A percentile compares a stretch with the other conserved stretches of the same genome.
phyloP scores from a whole-genome alignment of 192 early-diverging fungal species.

The Funneliformis mosseae region DNA sequence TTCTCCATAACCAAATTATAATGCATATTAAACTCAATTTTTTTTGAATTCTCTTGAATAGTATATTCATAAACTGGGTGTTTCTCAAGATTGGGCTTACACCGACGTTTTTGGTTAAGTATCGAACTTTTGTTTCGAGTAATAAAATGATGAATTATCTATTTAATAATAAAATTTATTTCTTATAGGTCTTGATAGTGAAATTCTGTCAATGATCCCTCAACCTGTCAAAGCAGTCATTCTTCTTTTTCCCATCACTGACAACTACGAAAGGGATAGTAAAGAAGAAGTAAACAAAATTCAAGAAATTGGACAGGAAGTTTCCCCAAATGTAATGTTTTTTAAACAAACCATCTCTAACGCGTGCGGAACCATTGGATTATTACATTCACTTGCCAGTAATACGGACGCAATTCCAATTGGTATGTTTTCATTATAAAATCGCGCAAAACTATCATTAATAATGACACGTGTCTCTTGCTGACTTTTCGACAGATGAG shows the following conservation, averaged over 20 bases:
- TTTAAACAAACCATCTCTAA: constrained; percentile 88
- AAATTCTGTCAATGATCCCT: constrained; percentile 78
- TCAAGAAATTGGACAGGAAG: constrained; percentile 50
- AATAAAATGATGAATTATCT: not conserved
- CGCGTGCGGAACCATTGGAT: constrained; percentile 93
- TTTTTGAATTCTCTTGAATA: constrained; percentile 36
- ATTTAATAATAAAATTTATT: not conserved
- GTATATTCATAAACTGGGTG: constrained; percentile 73
- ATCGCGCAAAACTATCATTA: not conserved
- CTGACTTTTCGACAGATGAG: constrained; percentile 40
- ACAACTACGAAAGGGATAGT: constrained; percentile 56
- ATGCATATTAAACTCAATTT: not conserved
- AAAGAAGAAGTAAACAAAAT: constrained; percentile 53
- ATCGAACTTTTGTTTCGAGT: not conserved
- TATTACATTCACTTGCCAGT: constrained; percentile 88
- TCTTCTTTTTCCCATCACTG: constrained; percentile 83
- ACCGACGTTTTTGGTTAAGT: constrained; percentile 76
- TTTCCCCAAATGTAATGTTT: constrained; percentile 68
- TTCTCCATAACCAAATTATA: not conserved
- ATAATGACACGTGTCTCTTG: not conserved
- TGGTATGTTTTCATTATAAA: constrained; percentile 24
- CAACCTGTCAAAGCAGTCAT: constrained; percentile 84
- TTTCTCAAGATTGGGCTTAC: constrained; percentile 63
- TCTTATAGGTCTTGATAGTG: constrained; percentile 73
- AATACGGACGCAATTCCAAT: constrained; percentile 56